Percentiles rank a stretch among this genome's conserved stretches.
phyloP scores from a whole-genome alignment of 2,329 filamentous ascomycete genomes.

The Fusarium veterinarium region DNA sequence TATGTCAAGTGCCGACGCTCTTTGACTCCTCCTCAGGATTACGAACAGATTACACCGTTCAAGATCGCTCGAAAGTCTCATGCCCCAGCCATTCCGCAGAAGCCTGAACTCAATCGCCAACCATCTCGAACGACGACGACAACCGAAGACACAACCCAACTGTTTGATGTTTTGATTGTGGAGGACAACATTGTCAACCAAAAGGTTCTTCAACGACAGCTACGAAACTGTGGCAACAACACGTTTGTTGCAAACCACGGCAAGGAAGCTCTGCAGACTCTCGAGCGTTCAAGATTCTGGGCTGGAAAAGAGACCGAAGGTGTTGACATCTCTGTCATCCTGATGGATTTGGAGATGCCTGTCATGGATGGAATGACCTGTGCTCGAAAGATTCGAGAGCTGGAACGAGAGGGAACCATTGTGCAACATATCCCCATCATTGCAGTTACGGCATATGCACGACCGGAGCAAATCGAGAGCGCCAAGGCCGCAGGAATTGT shows the following conservation, averaged over 20 bases:
- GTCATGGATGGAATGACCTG: slow-evolving; percentile 85
- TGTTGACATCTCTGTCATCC: slow-evolving; percentile 71
- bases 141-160: slow-evolving; percentile 42
- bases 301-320: slow-evolving; percentile 58
- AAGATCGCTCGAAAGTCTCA: slow-evolving; percentile 49
- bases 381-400: slow-evolving; percentile 73
- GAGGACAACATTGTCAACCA: slow-evolving; percentile 78
- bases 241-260: slow-evolving; percentile 74
- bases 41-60: slow-evolving; percentile 51
- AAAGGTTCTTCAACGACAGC: slow-evolving; percentile 70
- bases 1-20: slow-evolving; percentile 77
- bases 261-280: slow-evolving; percentile 68
- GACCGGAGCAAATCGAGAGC: slow-evolving; percentile 77
- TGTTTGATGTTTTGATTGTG: slow-evolving; percentile 71
- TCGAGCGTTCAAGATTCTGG: slow-evolving; percentile 69
- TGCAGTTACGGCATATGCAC: slow-evolving; percentile 84
- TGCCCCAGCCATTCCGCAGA: slow-evolving; percentile 25
- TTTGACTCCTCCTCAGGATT: slow-evolving; percentile 52
- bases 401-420: slow-evolving; percentile 72
- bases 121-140: slow-evolving; percentile 13
- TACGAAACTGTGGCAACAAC: slow-evolving; percentile 69
- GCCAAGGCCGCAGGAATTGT: slow-evolving; percentile 80
- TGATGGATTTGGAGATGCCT: slow-evolving; percentile 89
- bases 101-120: slow-evolving; percentile 35
- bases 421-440: slow-evolving; percentile 79